Evolutionary conservation across 2,329 filamentous ascomycete genomes (phyloP).

Genomic region (Coniochaeta sp.): DNA sequence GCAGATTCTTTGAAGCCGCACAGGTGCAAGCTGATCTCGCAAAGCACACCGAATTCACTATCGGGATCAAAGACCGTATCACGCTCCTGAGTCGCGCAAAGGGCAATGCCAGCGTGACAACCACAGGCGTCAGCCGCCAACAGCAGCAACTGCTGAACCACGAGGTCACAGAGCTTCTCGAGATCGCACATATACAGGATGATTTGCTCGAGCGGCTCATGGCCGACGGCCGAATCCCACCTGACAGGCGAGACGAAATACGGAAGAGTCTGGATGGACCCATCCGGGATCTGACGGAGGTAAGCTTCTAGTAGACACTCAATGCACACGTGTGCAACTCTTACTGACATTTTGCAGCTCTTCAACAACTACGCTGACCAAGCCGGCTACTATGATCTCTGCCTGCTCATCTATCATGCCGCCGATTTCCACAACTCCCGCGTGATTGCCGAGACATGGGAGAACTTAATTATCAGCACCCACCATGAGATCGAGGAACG

Average conservation of each 20-base stretch:
- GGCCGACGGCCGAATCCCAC: slow-evolving; percentile 61
- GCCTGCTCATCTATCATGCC: slow-evolving; percentile 82
- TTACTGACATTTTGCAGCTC: slow-evolving; percentile 46
- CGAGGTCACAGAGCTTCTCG: slow-evolving; percentile 76
- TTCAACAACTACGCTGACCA: slow-evolving; percentile 89
- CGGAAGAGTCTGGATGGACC: slow-evolving; percentile 65
- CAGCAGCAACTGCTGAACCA: slow-evolving; percentile 80
- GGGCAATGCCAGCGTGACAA: slow-evolving; percentile 82
- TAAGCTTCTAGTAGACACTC: slow-evolving; percentile 37
- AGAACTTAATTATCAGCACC: slow-evolving; percentile 66
- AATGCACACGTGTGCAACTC: not conserved
- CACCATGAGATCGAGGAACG: slow-evolving; percentile 48
- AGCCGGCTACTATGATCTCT: slow-evolving; percentile 84
- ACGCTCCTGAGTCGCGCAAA: slow-evolving; percentile 85
- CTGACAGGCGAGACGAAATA: slow-evolving; percentile 57
- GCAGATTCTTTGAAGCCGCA: slow-evolving; percentile 79
- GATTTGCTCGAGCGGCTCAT: slow-evolving; percentile 75
- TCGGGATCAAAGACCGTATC: slow-evolving; percentile 79
- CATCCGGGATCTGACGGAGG: slow-evolving; percentile 67
- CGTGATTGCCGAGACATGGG: slow-evolving; percentile 80
- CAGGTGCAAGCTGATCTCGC: slow-evolving; percentile 79
- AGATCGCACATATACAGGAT: slow-evolving; percentile 91
- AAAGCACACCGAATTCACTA: slow-evolving; percentile 62
- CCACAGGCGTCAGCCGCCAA: slow-evolving; percentile 67
- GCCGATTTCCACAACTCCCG: slow-evolving; percentile 85